These are phyloP conservation scores for Camptophora hylomeconis DNA, from an alignment of 2,329 filamentous ascomycete species.

Conservation along the genomic window DNA sequence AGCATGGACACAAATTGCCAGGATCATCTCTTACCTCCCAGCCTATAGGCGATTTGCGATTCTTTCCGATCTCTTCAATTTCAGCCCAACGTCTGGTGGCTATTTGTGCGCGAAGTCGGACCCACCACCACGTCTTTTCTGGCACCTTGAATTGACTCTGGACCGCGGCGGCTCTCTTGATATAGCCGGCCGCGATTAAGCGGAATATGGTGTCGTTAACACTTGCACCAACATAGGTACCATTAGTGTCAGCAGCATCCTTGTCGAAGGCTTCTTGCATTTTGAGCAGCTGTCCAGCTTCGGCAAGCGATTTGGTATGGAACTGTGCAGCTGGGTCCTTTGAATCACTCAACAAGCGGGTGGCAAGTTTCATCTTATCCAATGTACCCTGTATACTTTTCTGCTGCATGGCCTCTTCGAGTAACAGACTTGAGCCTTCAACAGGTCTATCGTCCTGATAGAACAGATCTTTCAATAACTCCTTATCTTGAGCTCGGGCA, in stretches of 20 bases:
- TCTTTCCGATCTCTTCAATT: conserved; percentile 67
- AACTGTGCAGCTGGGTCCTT: conserved; percentile 56
- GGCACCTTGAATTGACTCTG: conserved; percentile 86
- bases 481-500: conserved; percentile 64
- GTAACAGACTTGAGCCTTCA: conserved; percentile 76
- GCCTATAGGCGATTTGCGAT: conserved; percentile 77
- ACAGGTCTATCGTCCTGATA: conserved; percentile 90
- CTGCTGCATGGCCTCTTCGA: conserved; percentile 70
- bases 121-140: conserved; percentile 83
- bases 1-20: conserved; percentile 3
- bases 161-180: conserved; percentile 74
- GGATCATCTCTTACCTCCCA: conserved; percentile 61
- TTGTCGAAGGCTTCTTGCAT: conserved; percentile 78
- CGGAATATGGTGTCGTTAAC: conserved; percentile 89
- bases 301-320: conserved; percentile 63
- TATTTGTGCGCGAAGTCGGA: conserved; percentile 72
- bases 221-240: conserved; percentile 64
- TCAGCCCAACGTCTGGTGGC: conserved; percentile 85
- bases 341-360: conserved; percentile 69
- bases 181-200: conserved; percentile 67
- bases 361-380: conserved; percentile 80
- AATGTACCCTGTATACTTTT: conserved; percentile 54
- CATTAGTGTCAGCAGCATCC: conserved; percentile 53
- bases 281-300: conserved; percentile 66
- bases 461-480: conserved; percentile 85